Percentiles rank a stretch among this genome's conserved stretches.
Conservation (phyloP, 2,329 filamentous ascomycete species). For the Xylariomycetidae sp. region DNA sequence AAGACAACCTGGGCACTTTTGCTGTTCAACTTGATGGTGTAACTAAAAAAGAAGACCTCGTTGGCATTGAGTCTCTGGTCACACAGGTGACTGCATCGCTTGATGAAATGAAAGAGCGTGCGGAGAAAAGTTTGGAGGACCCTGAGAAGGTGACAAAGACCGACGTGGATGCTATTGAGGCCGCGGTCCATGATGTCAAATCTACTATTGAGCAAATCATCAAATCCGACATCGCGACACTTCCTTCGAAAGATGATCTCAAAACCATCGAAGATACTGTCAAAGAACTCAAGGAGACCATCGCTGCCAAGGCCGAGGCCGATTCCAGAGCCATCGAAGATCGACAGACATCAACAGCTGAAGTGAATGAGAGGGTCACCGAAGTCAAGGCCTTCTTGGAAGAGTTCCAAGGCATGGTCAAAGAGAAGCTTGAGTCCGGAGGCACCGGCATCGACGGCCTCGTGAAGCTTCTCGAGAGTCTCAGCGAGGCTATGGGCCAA, state of each 20-base stretch:
- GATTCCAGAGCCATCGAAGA: constrained; percentile 78
- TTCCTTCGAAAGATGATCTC: constrained; percentile 75
- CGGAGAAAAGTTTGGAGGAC: constrained; percentile 49
- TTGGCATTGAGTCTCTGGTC: constrained; percentile 70
- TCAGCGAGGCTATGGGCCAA: constrained; percentile 58
- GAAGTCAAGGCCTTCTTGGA: constrained; percentile 75
- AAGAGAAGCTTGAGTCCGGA: constrained; percentile 72
- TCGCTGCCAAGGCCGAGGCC: constrained; percentile 64
- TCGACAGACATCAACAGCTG: constrained; percentile 76
- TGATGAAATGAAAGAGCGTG: constrained; percentile 65
- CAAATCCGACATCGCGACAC: constrained; percentile 62
- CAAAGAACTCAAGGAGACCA: constrained; percentile 65
- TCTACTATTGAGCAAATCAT: constrained; percentile 68
- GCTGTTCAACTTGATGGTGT: constrained; percentile 63
- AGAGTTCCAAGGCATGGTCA: constrained; percentile 72
- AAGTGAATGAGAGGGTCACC: constrained; percentile 70
- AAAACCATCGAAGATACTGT: constrained; percentile 66
- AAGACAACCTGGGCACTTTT: constrained; percentile 65
- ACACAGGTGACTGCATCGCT: constrained; percentile 71
- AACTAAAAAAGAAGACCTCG: constrained; percentile 74
- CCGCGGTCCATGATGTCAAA: constrained; percentile 83
- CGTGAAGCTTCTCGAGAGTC: constrained; percentile 62
- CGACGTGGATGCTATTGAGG: constrained; percentile 76
- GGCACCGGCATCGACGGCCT: constrained; percentile 68
- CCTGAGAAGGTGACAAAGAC: constrained; percentile 70